Base-by-base conservation (phyloP, 75 land plant genomes). In the Isoetes taiwanensis region DNA sequence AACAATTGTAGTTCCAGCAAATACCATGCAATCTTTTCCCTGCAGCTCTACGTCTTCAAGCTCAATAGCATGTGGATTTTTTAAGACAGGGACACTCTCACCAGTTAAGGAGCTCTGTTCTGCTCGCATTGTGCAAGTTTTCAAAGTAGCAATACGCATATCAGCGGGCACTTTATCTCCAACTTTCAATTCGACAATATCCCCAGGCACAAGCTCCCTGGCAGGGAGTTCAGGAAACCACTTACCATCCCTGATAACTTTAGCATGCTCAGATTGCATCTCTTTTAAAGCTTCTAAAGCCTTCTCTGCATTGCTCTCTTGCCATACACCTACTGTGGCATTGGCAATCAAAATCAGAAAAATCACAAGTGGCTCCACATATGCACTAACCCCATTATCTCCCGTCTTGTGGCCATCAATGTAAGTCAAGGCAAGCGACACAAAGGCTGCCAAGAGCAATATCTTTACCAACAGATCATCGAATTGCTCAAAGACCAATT, bases 111-210 rank as follows among this genome's bases (percentile, higher is more conserved):
- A 81, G 53, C 85, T 77, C 64, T 88, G 85, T 29, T 88, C 95
- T 4, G 81, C 77, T 41, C 85, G 67, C 41, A 88, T 34, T 12
- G 85, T 80, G 0, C 89, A 76, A 4, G 82, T 84, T 43, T 68
- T 80, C 41, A 87, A 58, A 8, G 56, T 38, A 9, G 64, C 70
- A 19, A 87, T 53, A 50, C 94, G 66, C 78, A 87, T 80, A 42
- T 87, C 94, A 25, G 94, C 94, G 34, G 94, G 94, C 8, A 76
- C 81, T 61, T 87, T 87, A 58, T 87, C 94, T 28, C 94, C 94
- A 26, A 80, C 84, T 20, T 78, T 41, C 59, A 87, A 39, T 26
- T 87, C 89, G 2, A 87, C 94, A 2, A 87, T 67, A 53, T 87
- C 94, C 5, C 94, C 94, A 0, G 94, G 94, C 21, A 87, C 94